Percentiles rank a stretch among this genome's conserved stretches.
Evolutionary conservation across 2,329 filamentous ascomycete genomes (phyloP).

Genomic region (Lecanicillium sp.): DNA sequence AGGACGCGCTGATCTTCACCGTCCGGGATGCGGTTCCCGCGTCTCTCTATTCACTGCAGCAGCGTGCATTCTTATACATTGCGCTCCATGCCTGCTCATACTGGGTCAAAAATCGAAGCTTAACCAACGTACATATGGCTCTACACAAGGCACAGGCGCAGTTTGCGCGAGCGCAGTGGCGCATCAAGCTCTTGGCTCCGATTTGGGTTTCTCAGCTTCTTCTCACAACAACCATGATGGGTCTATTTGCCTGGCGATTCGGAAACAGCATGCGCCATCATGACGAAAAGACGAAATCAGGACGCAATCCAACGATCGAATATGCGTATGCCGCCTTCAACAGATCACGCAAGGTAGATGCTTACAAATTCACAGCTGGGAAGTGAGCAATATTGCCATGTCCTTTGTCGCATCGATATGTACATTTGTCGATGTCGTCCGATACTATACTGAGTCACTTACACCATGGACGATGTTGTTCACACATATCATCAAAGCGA

Average conservation of each 20-base stretch:
- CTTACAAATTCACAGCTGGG: conserved; percentile 38
- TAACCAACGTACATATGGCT: conserved; percentile 30
- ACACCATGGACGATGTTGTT: conserved; percentile 51
- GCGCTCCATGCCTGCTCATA: too few relatives aligned
- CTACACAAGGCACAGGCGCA: conserved; percentile 46
- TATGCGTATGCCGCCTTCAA: conserved; percentile 41
- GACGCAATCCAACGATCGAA: conserved; percentile 38
- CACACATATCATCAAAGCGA: conserved; percentile 44
- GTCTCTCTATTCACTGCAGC: neutral
- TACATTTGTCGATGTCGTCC: conserved; percentile 42
- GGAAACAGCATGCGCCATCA: conserved; percentile 39
- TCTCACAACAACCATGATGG: conserved; percentile 41
- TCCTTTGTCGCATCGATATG: conserved; percentile 41
- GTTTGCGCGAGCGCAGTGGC: conserved; percentile 48
- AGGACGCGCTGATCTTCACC: too few relatives aligned
- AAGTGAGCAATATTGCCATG: conserved; percentile 45
- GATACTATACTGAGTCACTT: conserved; percentile 41
- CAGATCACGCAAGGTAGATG: neutral
- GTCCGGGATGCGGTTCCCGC: neutral
- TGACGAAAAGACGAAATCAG: conserved; percentile 33
- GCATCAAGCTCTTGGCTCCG: conserved; percentile 40
- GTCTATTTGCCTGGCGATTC: conserved; percentile 48
- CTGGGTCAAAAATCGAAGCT: too few relatives aligned
- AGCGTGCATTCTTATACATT: too few relatives aligned
- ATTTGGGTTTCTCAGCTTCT: conserved; percentile 44